Conservation (phyloP, 208 protist species). For the Leishmania arabica region DNA sequence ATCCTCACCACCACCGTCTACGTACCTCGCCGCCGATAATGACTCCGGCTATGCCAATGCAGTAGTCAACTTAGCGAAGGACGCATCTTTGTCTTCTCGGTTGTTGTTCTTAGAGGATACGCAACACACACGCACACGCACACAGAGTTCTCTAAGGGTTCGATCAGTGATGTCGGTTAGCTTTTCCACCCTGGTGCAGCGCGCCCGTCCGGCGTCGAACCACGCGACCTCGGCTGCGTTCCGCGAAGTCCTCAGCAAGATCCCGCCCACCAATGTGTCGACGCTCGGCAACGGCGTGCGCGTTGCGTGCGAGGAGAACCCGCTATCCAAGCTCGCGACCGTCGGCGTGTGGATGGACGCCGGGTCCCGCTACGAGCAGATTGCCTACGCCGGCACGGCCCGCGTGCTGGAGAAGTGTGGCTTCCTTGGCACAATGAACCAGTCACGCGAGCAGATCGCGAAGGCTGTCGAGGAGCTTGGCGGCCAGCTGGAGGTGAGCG, state of each 20-base stretch:
- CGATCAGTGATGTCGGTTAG: constrained; percentile 73
- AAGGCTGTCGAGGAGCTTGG: constrained; percentile 96
- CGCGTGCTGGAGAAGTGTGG: constrained; percentile 99
- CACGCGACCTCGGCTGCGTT: constrained; percentile 72
- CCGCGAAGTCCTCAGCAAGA: constrained; percentile 66
- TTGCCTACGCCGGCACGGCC: constrained; percentile 95
- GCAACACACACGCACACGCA: constrained; percentile 11
- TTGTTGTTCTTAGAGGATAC: constrained; percentile 7
- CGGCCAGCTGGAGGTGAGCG: constrained; percentile 96
- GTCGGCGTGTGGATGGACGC: constrained; percentile 98
- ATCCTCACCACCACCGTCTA: not conserved
- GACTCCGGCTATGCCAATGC: not conserved
- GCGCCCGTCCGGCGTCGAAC: constrained; percentile 73
- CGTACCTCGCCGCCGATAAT: not conserved
- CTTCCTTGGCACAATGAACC: constrained; percentile 96
- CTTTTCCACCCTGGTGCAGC: constrained; percentile 85
- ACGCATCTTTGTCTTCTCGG: not conserved
- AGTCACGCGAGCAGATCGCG: constrained; percentile 88
- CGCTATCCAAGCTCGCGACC: constrained; percentile 90
- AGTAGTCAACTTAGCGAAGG: constrained; percentile 8
- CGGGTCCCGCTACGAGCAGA: constrained; percentile 96
- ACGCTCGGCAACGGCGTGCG: constrained; percentile 95
- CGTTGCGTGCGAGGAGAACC: constrained; percentile 95
- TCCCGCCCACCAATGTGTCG: constrained; percentile 92
- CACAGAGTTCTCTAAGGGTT: constrained; percentile 4